phyloP scores from a whole-genome alignment of 805 yeast species.

The Saccharomycopsis javanensis region DNA sequence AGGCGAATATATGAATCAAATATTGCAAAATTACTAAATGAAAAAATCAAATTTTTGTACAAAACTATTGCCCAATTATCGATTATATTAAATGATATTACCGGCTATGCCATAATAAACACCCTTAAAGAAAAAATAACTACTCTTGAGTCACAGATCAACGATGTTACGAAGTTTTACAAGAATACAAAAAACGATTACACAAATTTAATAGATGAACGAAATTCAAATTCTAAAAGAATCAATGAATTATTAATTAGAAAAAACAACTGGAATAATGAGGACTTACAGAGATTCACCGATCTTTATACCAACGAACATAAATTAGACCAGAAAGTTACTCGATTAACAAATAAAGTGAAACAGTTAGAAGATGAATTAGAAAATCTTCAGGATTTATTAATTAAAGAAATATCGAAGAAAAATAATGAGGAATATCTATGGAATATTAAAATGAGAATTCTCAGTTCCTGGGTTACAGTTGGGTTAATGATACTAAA shows the following conservation, averaged over 20 bases:
- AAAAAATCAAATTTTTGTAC: not conserved
- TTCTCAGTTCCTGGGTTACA: constrained; percentile 96
- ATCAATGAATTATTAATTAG: constrained; percentile 82
- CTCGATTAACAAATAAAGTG: constrained; percentile 38
- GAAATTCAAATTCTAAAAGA: constrained; percentile 69
- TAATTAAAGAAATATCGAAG: constrained; percentile 70
- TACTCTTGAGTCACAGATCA: constrained; percentile 41
- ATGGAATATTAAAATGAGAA: constrained; percentile 94
- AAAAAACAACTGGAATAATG: constrained; percentile 70
- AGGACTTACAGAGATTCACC: constrained; percentile 79
- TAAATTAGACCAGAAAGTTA: constrained; percentile 52
- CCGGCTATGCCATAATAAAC: constrained; percentile 83
- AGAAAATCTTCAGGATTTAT: constrained; percentile 57
- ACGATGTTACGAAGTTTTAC: constrained; percentile 39
- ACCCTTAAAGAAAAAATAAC: constrained; percentile 54
- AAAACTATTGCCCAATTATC: not conserved
- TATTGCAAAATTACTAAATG: not conserved
- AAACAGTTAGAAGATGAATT: constrained; percentile 48
- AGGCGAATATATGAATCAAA: not conserved
- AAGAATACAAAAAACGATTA: constrained; percentile 41
- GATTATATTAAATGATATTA: constrained; percentile 53
- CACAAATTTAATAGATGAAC: constrained; percentile 47
- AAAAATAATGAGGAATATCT: constrained; percentile 95
- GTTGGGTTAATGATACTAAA: constrained; percentile 83
- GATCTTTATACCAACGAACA: constrained; percentile 75